Percentiles rank a stretch among this genome's conserved stretches.
Conservation (phyloP, 805 yeast genomes). For the Nakazawaea holstii region DNA sequence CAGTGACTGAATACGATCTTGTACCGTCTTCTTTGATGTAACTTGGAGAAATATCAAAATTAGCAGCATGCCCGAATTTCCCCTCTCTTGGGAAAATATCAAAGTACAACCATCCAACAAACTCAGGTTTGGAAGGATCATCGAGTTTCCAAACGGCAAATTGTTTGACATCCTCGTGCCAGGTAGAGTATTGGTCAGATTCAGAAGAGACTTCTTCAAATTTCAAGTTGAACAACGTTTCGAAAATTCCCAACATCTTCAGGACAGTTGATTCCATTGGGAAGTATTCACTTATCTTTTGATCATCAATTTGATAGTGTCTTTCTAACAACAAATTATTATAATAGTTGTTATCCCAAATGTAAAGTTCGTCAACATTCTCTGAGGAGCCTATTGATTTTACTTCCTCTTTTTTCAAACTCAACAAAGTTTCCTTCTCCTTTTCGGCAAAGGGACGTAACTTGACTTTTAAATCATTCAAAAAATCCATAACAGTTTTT, state of each 20-base stretch:
- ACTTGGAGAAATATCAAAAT: conserved; percentile 63
- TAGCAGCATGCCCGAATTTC: conserved; percentile 87
- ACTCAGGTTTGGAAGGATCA: conserved; percentile 39
- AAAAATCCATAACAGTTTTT: conserved; percentile 52
- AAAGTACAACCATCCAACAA: conserved; percentile 74
- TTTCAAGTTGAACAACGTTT: conserved; percentile 60
- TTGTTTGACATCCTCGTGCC: conserved; percentile 79
- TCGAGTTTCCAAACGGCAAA: conserved; percentile 68
- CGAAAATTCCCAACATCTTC: conserved; percentile 70
- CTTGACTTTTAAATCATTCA: conserved; percentile 55
- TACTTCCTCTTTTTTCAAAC: conserved; percentile 50
- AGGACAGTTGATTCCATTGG: conserved; percentile 63
- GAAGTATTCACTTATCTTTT: conserved; percentile 70
- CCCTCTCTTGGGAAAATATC: conserved; percentile 85
- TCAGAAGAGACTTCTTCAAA: conserved; percentile 46
- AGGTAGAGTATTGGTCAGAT: conserved; percentile 37
- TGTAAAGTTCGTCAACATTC: conserved; percentile 28
- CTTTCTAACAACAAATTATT: conserved; percentile 60
- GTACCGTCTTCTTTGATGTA: conserved; percentile 42
- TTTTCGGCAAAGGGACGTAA: conserved; percentile 53
- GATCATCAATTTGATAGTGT: conserved; percentile 67
- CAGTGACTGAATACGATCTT: conserved; percentile 63
- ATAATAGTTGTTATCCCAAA: conserved; percentile 74
- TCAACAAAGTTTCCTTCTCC: conserved; percentile 44
- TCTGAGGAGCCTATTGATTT: conserved; percentile 36